phyloP scores from a whole-genome alignment of 2,329 filamentous ascomycete genomes.

The Venturia pyrina region DNA sequence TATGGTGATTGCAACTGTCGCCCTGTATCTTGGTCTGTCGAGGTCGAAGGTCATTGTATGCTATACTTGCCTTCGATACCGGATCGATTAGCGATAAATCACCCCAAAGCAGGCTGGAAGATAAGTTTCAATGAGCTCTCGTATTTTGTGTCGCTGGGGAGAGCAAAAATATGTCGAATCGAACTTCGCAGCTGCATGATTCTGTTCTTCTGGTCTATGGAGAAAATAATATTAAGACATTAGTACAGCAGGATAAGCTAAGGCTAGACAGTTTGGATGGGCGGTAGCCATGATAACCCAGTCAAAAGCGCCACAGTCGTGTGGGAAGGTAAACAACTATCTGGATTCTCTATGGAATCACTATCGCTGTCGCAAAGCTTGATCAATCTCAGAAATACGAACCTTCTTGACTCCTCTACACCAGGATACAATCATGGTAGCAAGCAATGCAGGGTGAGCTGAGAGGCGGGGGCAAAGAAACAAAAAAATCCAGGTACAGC shows the following conservation, averaged over 20 bases:
- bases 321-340: neutral
- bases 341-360: neutral
- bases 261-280: neutral
- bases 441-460: slow-evolving; percentile 4
- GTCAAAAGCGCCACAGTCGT: neutral
- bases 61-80: neutral
- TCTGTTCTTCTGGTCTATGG: neutral
- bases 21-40: neutral
- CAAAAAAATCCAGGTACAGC: neutral
- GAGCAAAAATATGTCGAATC: neutral
- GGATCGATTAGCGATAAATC: neutral
- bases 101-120: too few relatives aligned
- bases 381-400: neutral
- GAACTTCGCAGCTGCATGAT: neutral
- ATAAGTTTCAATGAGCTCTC: neutral
- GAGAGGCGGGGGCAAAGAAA: neutral
- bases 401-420: neutral
- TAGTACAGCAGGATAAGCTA: neutral
- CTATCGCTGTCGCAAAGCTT: neutral
- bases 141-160: neutral
- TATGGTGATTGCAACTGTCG: slow-evolving; percentile 15
- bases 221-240: neutral
- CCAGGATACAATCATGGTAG: neutral
- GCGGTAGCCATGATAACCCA: neutral
- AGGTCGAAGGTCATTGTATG: neutral